These are phyloP conservation scores for Xylaria sp. DNA, from an alignment of 2,329 filamentous ascomycete species.

Conservation along the genomic window DNA sequence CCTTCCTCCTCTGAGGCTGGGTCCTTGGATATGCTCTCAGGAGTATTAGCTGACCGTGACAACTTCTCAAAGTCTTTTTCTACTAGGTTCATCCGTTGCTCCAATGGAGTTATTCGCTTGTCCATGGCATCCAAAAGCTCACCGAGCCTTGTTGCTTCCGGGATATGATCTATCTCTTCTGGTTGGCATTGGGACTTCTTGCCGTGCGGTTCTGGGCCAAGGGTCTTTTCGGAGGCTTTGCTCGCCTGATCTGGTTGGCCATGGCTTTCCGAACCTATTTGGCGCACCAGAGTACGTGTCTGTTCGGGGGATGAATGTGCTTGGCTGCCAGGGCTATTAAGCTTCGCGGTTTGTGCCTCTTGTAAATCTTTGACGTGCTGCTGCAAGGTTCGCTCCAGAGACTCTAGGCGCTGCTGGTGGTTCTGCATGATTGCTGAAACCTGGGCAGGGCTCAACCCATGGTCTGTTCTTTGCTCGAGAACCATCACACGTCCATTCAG, in stretches of 20 bases:
- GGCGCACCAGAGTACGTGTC: conserved; percentile 14
- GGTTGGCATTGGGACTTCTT: conserved; percentile 5
- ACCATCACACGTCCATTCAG: conserved; percentile 23
- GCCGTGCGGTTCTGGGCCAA: conserved; percentile 7
- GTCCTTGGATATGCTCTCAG: conserved; percentile 27
- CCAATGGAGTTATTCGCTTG: conserved; percentile 31
- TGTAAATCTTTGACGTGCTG: conserved; percentile 30
- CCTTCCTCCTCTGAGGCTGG: conserved; percentile 23
- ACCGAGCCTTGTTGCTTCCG: conserved; percentile 26
- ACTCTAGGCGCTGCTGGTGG: conserved; percentile 38
- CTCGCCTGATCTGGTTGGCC: conserved; percentile 11
- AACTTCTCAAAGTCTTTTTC: conserved; percentile 29
- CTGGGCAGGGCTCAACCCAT: conserved; percentile 33
- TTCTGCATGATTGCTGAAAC: conserved; percentile 37
- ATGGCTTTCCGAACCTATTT: conserved; percentile 7
- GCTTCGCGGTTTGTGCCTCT: conserved; percentile 21
- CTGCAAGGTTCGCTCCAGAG: conserved; percentile 31
- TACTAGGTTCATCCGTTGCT: conserved; percentile 27
- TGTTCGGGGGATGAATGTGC: conserved; percentile 11
- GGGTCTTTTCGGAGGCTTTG: conserved; percentile 11
- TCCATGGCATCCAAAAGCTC: conserved; percentile 32
- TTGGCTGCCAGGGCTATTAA: conserved; percentile 16
- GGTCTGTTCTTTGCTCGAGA: conserved; percentile 35
- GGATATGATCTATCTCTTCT: conserved; percentile 3
- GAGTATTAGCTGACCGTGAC: conserved; percentile 23